A percentile compares a stretch with the other conserved stretches of the same genome.
phyloP scores from a whole-genome alignment of 768 basidiomycete genomes.

The Auricularia sp. region DNA sequence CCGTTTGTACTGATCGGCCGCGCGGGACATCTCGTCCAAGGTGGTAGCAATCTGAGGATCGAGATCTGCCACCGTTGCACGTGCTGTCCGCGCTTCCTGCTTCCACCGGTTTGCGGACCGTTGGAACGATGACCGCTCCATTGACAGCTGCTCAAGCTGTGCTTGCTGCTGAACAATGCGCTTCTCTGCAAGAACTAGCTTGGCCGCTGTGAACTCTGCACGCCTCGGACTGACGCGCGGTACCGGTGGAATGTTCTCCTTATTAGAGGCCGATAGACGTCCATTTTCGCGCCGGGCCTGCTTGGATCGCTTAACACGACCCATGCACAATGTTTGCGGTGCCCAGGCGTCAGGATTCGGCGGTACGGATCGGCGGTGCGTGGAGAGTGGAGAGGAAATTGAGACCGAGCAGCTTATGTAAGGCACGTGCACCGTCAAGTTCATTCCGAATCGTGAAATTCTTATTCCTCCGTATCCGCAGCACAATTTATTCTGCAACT shows the following conservation, averaged over 20 bases:
- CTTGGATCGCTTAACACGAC: not conserved
- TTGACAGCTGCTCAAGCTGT: not conserved
- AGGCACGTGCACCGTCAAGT: too few species aligned
- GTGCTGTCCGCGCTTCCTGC: not conserved
- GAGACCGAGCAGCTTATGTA: too few species aligned
- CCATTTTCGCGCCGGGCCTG: not conserved
- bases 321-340: not conserved
- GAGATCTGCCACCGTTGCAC: not conserved
- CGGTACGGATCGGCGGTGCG: too few species aligned
- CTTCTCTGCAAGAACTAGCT: not conserved
- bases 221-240: not conserved
- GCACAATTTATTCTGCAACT: too few species aligned
- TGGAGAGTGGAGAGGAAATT: too few species aligned
- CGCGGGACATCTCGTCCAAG: not conserved
- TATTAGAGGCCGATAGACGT: not conserved
- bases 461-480: too few species aligned
- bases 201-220: not conserved
- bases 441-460: too few species aligned
- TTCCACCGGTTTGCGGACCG: not conserved
- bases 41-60: not conserved
- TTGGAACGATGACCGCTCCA: not conserved
- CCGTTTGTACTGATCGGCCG: not conserved
- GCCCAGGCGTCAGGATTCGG: not conserved
- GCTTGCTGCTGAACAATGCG: not conserved
- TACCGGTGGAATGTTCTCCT: not conserved